Conservation (phyloP, 495 filamentous ascomycete species). For the Lineolata rhizophorae region DNA sequence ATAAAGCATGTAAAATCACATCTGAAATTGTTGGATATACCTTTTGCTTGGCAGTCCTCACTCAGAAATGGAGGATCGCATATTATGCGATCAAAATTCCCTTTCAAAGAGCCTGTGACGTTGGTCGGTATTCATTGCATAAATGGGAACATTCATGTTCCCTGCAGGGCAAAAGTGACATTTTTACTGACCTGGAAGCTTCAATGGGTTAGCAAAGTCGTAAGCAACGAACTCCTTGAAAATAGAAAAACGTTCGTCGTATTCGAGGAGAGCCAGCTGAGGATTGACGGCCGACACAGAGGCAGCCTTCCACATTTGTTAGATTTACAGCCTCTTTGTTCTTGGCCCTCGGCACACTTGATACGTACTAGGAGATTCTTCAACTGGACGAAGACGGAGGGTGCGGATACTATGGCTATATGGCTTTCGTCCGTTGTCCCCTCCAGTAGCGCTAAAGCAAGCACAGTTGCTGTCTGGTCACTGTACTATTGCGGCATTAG, state of each 20-base stretch:
- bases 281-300: slow-evolving; percentile 17
- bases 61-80: slow-evolving; percentile 60
- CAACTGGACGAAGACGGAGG: slow-evolving; percentile 52
- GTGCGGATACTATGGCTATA: slow-evolving; percentile 50
- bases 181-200: slow-evolving; percentile 34
- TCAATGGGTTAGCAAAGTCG: slow-evolving; percentile 44
- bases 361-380: slow-evolving; percentile 38
- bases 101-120: no score
- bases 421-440: slow-evolving; percentile 25
- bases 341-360: slow-evolving; percentile 4
- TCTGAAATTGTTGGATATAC: slow-evolving; percentile 18
- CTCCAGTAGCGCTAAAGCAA: slow-evolving; percentile 39
- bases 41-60: slow-evolving; percentile 63
- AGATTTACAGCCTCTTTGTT: neutral
- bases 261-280: slow-evolving; percentile 41
- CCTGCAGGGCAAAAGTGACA: neutral
- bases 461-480: slow-evolving; percentile 37
- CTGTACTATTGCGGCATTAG: slow-evolving; percentile 45
- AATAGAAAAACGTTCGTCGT: slow-evolving; percentile 45
- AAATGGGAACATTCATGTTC: neutral
- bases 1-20: no score
- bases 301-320: neutral
- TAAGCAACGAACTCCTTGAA: slow-evolving; percentile 51
- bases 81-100: slow-evolving; percentile 40
- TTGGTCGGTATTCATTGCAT: slow-evolving; percentile 13